Evolutionary conservation across 352 stramenopile species (phyloP), one percentile per base, ranked within the genome.

Genomic region (Nothophytophthora sp.): DNA sequence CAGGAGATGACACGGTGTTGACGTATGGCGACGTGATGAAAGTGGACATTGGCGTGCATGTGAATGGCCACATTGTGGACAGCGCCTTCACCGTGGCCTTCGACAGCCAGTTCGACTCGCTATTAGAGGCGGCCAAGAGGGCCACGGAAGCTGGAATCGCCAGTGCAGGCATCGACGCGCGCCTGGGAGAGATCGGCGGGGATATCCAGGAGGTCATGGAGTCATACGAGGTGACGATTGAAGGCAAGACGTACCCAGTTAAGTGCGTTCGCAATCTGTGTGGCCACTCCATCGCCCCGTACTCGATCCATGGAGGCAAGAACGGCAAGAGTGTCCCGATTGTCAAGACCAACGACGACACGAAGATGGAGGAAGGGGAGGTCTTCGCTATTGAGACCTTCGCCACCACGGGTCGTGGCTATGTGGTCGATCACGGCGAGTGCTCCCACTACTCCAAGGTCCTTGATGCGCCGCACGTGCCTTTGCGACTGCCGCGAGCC

Each of bases 401-500:
- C 67, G 95, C 92, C 33, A 90, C 89, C 15, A 96, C 88, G 0
- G 86, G 88, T 11, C 70, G 86, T 5, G 89, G 88, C 0, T 89
- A 89, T 30, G 93, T 98, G 5, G 70, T 98, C 9, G 92, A 98
- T 68, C 89, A 97, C 46, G 54, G 97, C 60, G 97, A 99, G 78
- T 99, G 96, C 67, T 98, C 84, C 37, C 96, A 99, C 71, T 99
- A 99, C 67, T 97, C 98, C 79, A 99, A 99, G 75, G 86, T 88
- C 15, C 97, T 99, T 52, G 63, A 99, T 46, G 92, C 90, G 28
- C 92, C 92, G 12, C 96, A 98, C 60, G 93, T 99, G 25, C 94
- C 96, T 11, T 62, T 99, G 32, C 81, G 95, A 39, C 63, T 93
- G 24, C 81, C 84, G 1, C 85, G 88, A 9, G 85, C 96, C 13